Evolutionary conservation across 1,284 basidiomycete genomes (phyloP).

Genomic region (Termitomyces sp.): DNA sequence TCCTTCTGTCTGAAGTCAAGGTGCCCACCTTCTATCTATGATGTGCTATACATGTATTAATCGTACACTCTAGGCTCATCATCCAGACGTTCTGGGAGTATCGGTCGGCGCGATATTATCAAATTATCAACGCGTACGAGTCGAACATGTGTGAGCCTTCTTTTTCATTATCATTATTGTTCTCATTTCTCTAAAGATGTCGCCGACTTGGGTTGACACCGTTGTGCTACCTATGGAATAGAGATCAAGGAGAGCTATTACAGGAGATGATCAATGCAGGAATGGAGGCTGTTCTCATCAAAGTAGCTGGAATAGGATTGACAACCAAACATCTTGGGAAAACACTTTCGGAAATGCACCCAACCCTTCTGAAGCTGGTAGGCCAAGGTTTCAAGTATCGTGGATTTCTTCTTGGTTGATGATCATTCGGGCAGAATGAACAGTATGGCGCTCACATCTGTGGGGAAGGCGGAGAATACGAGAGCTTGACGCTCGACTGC

Average conservation of each 20-base stretch:
- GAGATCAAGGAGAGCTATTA: constrained; percentile 81
- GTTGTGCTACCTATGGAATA: constrained; percentile 92
- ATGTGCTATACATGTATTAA: constrained; percentile 6
- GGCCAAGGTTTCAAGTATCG: constrained; percentile 1
- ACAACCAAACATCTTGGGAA: constrained; percentile 77
- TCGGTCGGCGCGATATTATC: constrained; percentile 96
- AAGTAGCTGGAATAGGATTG: constrained; percentile 94
- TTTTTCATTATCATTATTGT: constrained; percentile 1
- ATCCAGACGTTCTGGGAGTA: constrained; percentile 85
- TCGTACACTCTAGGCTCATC: constrained; percentile 45
- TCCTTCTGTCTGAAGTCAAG: constrained; percentile 76
- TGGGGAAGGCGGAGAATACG: constrained; percentile 98
- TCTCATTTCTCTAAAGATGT: constrained; percentile 47
- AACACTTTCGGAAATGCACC: constrained; percentile 71
- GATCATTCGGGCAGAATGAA: constrained; percentile 47
- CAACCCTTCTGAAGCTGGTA: constrained; percentile 72
- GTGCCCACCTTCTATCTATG: constrained; percentile 33
- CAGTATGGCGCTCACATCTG: constrained; percentile 92
- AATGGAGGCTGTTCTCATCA: constrained; percentile 86
- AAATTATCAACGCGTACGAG: constrained; percentile 94
- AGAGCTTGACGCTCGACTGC: constrained; percentile 88
- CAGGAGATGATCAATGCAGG: constrained; percentile 82
- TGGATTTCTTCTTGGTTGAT: background rate
- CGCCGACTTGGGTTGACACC: constrained; percentile 77
- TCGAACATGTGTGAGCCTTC: constrained; percentile 86